Evolutionary conservation across 495 filamentous ascomycete genomes (phyloP), one percentile per base, ranked within the genome.

Genomic region (Xylaria flabelliformis): DNA sequence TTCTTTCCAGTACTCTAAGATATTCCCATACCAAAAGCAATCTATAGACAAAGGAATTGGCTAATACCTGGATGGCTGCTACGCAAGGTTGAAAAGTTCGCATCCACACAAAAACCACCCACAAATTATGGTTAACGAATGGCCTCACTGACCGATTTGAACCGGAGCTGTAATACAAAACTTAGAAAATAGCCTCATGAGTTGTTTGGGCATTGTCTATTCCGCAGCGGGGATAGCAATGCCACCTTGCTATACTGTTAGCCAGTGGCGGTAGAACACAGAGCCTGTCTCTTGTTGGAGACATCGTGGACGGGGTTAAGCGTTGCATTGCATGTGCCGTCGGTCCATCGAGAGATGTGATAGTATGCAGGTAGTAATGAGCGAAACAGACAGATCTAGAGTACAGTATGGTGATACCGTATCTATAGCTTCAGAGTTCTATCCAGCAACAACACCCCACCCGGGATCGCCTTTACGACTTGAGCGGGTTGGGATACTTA

Each of bases 281-380:
- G 51, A 29, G 42, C 41, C 32, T 21, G 17, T 32, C 39, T 64
- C 15, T 71, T 50, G 63, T 67, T 66, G 70, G 70, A 72, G 70
- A 29, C 42, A 44, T 56, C 63, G 62, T 41, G 70, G 46, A 58
- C 56, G 53, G 69, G 34, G 41, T 66, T 50, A 41, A 44, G 50
- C n/a, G 65, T 67, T 44, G 65, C 53, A 72, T 67, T 67, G 70
- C 70, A 72, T 61, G 39, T 64, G 48, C 69, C 32, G 44, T 64
- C 69, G 29, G 42, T 67, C 63, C 39, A 56, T 61, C 53, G 51
- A 67, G 42, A 46, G 39, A 59, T 48, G 51, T 56, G 63, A 66
- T 71, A 44, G 56, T n/a, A 24, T 63, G 48, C 48, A 29, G 44
- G 32, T 6, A 51, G 48, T 64, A 56, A 56, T 71, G 69, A 64